Evolutionary conservation across 352 stramenopile genomes (phyloP).

Genomic region (Globisporangium solare): DNA sequence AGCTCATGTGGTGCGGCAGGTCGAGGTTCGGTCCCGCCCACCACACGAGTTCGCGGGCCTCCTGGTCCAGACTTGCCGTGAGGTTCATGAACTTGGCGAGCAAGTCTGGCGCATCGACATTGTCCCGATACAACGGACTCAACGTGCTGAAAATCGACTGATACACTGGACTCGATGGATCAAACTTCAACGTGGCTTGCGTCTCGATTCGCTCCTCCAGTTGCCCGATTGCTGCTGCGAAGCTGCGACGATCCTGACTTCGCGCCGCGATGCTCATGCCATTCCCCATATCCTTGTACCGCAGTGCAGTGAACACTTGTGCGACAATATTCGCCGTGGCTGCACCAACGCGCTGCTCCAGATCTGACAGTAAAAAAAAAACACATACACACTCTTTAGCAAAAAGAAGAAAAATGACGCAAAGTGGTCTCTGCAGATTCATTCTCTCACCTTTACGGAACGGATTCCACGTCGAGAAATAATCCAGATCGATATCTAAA

Average conservation of each 20-base stretch:
- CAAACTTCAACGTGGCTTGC: slow-evolving; percentile 1
- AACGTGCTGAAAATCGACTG: slow-evolving; percentile 12
- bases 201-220: slow-evolving; percentile 11
- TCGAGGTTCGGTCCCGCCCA: slow-evolving; percentile 53
- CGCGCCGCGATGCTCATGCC: slow-evolving; percentile 22
- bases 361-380: slow-evolving; percentile 18
- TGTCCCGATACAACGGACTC: slow-evolving; percentile 25
- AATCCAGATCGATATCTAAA: slow-evolving; percentile 88
- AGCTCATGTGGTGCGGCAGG: slow-evolving; percentile 63
- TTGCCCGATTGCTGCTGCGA: slow-evolving; percentile 29
- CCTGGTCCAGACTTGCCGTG: slow-evolving; percentile 20
- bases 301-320: slow-evolving; percentile 34
- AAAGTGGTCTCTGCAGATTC: too few relatives aligned
- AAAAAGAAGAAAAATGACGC: background rate
- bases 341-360: slow-evolving; percentile 28
- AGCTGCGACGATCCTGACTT: slow-evolving; percentile 22
- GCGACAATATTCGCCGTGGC: slow-evolving; percentile 20
- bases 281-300: slow-evolving; percentile 28
- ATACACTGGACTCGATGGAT: background rate
- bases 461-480: slow-evolving; percentile 86
- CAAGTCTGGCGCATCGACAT: slow-evolving; percentile 12
- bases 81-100: slow-evolving; percentile 21
- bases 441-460: slow-evolving; percentile 53
- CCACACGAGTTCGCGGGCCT: slow-evolving; percentile 31
- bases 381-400: background rate